Evolutionary conservation across 2,329 filamentous ascomycete species (phyloP).

Genomic region (Elsinoe fawcettii): DNA sequence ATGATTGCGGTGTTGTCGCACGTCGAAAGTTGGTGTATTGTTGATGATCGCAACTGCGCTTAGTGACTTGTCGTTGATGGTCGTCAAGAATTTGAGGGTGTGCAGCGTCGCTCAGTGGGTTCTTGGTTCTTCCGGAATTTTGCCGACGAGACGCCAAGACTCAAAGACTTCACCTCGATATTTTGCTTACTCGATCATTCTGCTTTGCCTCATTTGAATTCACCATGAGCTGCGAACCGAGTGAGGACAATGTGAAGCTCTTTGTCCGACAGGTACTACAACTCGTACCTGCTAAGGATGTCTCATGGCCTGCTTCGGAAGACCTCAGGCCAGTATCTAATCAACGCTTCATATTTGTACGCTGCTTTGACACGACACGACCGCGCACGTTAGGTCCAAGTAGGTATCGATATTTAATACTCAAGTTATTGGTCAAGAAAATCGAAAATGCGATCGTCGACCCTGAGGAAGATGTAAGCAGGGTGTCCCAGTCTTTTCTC

Average conservation of each 20-base stretch:
- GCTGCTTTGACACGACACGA: conserved; percentile 56
- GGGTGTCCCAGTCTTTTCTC: background rate
- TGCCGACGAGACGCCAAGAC: conserved; percentile 12
- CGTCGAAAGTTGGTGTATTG: conserved; percentile 12
- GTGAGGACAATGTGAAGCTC: conserved; percentile 26
- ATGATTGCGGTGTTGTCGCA: conserved; percentile 57
- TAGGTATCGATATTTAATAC: conserved; percentile 60
- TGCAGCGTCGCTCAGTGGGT: conserved; percentile 2
- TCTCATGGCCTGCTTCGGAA: conserved; percentile 56
- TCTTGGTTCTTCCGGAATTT: conserved; percentile 13
- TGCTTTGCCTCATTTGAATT: background rate
- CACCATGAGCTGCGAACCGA: background rate
- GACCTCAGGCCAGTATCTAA: conserved; percentile 53
- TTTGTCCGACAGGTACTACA: conserved; percentile 75
- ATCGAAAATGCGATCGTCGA: conserved; percentile 70
- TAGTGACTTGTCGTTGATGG: background rate
- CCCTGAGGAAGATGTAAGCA: conserved; percentile 79
- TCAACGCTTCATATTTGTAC: conserved; percentile 59
- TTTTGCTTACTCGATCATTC: background rate
- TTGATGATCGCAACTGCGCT: conserved; percentile 5
- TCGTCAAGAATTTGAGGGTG: conserved; percentile 15
- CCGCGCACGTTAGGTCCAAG: conserved; percentile 54
- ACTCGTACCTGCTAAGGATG: conserved; percentile 51
- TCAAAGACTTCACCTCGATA: conserved; percentile 1
- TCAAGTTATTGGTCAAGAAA: conserved; percentile 63